These are phyloP conservation scores for Fusarium nygamai DNA, from an alignment of 2,329 filamentous ascomycete genomes.

Conservation along the genomic window DNA sequence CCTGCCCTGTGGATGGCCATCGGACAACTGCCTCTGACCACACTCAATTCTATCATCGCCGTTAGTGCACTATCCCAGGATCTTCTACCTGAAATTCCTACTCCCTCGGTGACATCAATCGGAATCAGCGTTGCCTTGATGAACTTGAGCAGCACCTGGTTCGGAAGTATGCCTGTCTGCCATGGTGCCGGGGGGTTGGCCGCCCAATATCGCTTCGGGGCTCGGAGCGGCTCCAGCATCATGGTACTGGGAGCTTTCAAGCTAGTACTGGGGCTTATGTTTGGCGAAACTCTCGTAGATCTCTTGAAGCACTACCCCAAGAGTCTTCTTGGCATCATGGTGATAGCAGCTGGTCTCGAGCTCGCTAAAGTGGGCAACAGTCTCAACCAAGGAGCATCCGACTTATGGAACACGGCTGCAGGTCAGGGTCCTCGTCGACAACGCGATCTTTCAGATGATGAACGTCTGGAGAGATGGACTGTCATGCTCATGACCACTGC, in stretches of 20 bases:
- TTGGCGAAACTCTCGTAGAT: conserved; percentile 77
- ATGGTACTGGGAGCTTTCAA: conserved; percentile 83
- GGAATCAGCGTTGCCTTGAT: conserved; percentile 84
- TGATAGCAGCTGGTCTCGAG: conserved; percentile 88
- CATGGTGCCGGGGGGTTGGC: conserved; percentile 93
- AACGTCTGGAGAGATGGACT: conserved; percentile 80
- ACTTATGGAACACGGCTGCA: conserved; percentile 64
- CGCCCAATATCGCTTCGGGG: conserved; percentile 90
- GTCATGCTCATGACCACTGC: conserved; percentile 92
- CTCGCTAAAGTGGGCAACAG: conserved; percentile 86
- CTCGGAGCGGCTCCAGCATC: conserved; percentile 85
- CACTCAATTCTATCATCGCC: conserved; percentile 91
- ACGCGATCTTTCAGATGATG: conserved; percentile 69
- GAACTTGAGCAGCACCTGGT: conserved; percentile 89
- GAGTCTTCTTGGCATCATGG: conserved; percentile 84
- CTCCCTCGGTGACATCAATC: conserved; percentile 78
- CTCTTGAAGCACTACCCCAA: conserved; percentile 79
- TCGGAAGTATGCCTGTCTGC: conserved; percentile 94
- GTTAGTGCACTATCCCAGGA: conserved; percentile 82
- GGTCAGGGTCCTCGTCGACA: conserved; percentile 56
- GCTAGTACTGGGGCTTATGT: conserved; percentile 77
- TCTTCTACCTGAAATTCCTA: conserved; percentile 73
- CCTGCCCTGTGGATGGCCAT: conserved; percentile 70
- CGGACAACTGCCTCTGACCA: conserved; percentile 89
- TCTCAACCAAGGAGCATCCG: conserved; percentile 76